Conservation (phyloP, 495 filamentous ascomycete genomes). For the Hyaloscypha bicolor region DNA sequence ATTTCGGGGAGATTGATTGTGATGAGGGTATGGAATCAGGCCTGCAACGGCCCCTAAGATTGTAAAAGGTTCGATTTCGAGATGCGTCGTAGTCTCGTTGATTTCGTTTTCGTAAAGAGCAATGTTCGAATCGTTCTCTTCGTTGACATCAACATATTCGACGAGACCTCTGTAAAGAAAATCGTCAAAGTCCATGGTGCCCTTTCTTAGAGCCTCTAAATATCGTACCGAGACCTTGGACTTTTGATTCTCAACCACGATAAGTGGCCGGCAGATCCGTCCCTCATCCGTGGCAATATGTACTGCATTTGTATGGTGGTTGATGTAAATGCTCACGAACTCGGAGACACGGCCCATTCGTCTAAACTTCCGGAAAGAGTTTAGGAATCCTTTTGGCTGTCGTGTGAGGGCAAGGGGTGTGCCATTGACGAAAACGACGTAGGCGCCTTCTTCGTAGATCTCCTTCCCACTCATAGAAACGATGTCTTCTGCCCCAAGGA, state of each 20-base stretch:
- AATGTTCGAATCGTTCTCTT: slow-evolving; percentile 95
- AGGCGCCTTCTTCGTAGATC: slow-evolving; percentile 79
- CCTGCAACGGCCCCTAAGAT: slow-evolving; percentile 97
- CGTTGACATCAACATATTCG: slow-evolving; percentile 97
- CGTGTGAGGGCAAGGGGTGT: slow-evolving; percentile 84
- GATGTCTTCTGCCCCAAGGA: slow-evolving; percentile 79
- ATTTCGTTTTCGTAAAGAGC: slow-evolving; percentile 86
- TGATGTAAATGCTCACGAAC: slow-evolving; percentile 94
- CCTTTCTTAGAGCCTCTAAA: slow-evolving; percentile 75
- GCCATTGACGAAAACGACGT: slow-evolving; percentile 93
- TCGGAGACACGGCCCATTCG: slow-evolving; percentile 88
- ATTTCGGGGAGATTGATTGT: slow-evolving; percentile 98
- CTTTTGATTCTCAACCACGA: slow-evolving; percentile 85
- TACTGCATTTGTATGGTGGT: slow-evolving; percentile 85
- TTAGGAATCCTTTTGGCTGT: slow-evolving; percentile 80
- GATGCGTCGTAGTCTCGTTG: slow-evolving; percentile 77
- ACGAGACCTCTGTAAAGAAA: slow-evolving; percentile 87
- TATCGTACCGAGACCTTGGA: slow-evolving; percentile 76
- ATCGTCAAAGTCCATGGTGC: slow-evolving; percentile 86
- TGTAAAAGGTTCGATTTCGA: slow-evolving; percentile 98
- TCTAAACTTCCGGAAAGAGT: slow-evolving; percentile 78
- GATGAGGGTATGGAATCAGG: slow-evolving; percentile 96
- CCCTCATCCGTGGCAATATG: slow-evolving; percentile 98
- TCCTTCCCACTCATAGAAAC: slow-evolving; percentile 72
- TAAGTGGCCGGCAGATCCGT: slow-evolving; percentile 90